Base-by-base conservation (phyloP, 176 grass and related monocot genomes). In the Oryza longistaminata region DNA sequence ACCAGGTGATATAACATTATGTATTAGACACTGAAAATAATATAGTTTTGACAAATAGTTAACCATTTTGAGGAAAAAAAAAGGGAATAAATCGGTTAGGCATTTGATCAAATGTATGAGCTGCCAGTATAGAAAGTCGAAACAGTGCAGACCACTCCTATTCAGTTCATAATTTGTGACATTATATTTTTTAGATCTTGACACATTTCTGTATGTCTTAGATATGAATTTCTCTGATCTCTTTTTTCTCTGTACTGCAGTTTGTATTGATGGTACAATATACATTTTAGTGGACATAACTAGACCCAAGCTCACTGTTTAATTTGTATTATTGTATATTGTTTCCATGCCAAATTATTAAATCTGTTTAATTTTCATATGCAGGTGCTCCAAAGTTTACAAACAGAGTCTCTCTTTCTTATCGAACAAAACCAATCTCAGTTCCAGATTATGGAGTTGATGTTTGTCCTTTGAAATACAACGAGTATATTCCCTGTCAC, bases 401-500 rank as follows among this genome's bases (percentile, higher is more conserved):
- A 37, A 96, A 96, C 83, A 90, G 43, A 85, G 88, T 99, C 50
- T 81, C 78, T 79, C 78, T 70, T 60, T 89, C 86, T n/a, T 85
- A 84, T 40, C 79, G 86, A 29, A 89, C 74, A 26, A 77, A 77
- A 34, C 53, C 84, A 16, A 49, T 94, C 27, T 55, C 71, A 22
- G 78, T 99, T 75, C 93, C 93, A 66, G 78, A 89, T 53, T 45
- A 68, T 29, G 96, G 96, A 52, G 83, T 99, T 67, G 75, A 89
- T 72, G 88, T 92, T 8, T 99, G 90, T 58, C 93, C 96, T 62
- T 39, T 91, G 81, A 69, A 96, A 73, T 96, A 89, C 85, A 99
- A 96, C 33, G 96, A 99, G 29, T 73, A 96, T 60, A 81, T 96
- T 37, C 96, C 93, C 27, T 99, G 96, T 46, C 96, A 99, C 21